A percentile compares a stretch with the other conserved stretches of the same genome.
phyloP scores from a whole-genome alignment of 257 asterid species.

The Nicotiana undulata region DNA sequence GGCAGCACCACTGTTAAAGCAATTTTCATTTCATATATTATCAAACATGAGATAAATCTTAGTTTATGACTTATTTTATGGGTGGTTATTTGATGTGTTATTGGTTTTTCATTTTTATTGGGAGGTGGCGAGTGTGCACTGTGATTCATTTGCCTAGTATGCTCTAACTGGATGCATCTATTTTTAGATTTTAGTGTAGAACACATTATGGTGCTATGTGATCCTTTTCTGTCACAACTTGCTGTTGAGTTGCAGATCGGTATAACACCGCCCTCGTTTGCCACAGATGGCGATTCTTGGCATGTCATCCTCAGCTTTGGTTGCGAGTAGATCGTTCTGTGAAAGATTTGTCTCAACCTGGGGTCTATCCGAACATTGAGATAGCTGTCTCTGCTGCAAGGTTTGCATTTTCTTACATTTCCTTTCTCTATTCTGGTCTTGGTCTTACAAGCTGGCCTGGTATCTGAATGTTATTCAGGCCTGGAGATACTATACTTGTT shows the following conservation, averaged over 20 bases:
- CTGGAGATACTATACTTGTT: slow-evolving; percentile 91
- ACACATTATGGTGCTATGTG: neutral
- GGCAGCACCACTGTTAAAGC: neutral
- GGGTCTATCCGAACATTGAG: slow-evolving; percentile 82
- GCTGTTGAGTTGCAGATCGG: slow-evolving; percentile 95
- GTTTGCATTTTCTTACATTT: slow-evolving; percentile 21
- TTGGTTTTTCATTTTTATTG: neutral
- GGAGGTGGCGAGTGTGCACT: neutral
- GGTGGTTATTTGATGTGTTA: neutral
- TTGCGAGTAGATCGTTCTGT: slow-evolving; percentile 83
- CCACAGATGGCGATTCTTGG: slow-evolving; percentile 99
- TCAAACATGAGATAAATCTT: neutral
- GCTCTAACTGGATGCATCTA: neutral
- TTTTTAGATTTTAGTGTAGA: neutral
- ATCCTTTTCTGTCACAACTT: slow-evolving; percentile 36
- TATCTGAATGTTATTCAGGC: slow-evolving; percentile 46
- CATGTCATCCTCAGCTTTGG: slow-evolving; percentile 96
- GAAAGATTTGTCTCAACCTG: slow-evolving; percentile 53
- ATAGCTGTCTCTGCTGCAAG: slow-evolving; percentile 83
- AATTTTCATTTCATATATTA: neutral
- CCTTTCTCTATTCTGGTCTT: neutral
- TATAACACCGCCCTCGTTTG: slow-evolving; percentile 99
- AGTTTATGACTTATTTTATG: neutral
- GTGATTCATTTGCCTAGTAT: neutral
- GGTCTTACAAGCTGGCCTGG: neutral